phyloP scores from a whole-genome alignment of 2,329 filamentous ascomycete species.

The Pyrenochaeta sp. region DNA sequence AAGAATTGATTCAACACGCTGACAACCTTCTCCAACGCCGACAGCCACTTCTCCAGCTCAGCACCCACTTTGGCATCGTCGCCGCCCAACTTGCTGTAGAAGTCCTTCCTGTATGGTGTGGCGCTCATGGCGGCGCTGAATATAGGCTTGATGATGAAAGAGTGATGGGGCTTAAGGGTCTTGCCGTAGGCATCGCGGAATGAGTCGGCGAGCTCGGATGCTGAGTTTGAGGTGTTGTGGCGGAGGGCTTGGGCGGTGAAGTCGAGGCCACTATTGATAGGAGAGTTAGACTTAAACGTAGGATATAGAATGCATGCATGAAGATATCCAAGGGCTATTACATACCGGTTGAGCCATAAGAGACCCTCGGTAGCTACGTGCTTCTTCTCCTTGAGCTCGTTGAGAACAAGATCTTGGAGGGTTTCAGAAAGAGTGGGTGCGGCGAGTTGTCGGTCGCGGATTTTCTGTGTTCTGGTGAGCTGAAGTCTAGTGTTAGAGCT shows the following conservation, averaged over 20 bases:
- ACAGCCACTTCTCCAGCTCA: conserved; percentile 75
- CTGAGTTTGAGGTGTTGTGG: conserved; percentile 72
- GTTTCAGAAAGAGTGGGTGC: conserved; percentile 81
- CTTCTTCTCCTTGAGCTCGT: conserved; percentile 90
- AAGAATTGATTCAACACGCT: conserved; percentile 73
- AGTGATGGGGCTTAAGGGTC: conserved; percentile 92
- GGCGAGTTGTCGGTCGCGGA: conserved; percentile 81
- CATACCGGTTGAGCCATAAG: conserved; percentile 87
- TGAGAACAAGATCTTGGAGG: conserved; percentile 82
- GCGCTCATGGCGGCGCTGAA: conserved; percentile 94
- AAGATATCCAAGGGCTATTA: too few species aligned
- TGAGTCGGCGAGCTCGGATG: conserved; percentile 80
- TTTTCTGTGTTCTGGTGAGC: too few species aligned
- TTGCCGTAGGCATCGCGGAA: conserved; percentile 85
- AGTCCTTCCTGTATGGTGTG: conserved; percentile 91
- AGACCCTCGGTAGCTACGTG: conserved; percentile 88
- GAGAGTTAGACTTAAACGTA: neutral
- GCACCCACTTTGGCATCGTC: conserved; percentile 67
- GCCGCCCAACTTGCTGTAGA: conserved; percentile 84
- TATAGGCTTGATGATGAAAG: conserved; percentile 86
- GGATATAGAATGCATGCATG: too few species aligned
- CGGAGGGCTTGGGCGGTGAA: conserved; percentile 88
- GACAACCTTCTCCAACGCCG: conserved; percentile 79
- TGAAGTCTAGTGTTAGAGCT: neutral
- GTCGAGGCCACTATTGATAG: conserved; percentile 75